Base-by-base conservation (phyloP, 176 grass and related monocot species). In the Avena eriantha region DNA sequence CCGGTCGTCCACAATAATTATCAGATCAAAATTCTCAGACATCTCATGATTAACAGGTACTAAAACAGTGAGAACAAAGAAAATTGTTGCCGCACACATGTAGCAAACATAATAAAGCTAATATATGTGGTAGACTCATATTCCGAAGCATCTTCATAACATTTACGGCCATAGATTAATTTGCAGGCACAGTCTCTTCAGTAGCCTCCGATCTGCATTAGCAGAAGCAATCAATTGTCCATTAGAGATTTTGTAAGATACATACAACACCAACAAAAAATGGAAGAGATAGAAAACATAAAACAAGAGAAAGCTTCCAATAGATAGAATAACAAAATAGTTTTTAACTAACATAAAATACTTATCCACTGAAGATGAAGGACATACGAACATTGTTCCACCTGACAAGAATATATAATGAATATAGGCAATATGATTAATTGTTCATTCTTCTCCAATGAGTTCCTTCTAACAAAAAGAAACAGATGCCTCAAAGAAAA, bases 1-100 rank as follows among this genome's bases (percentile, higher is more conserved):
- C n/a, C 21, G 1, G 3, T 23, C n/a, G 12, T 24, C 59, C 8
- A 47, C 45, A 47, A 67, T 3, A 67, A 54, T 35, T 50, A 68
- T 19, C 35, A 47, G 24, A 85, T 69, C 88, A 89, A 85, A 86
- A 86, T 68, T 89, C 26, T 69, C 11, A 69, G 6, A 66, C 36
- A 80, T 45, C 29, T 45, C 21, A 18, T 18, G 15, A 74, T 47
- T 66, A 64, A 8, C 68, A 75, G 23, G 15, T 57, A 23, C 56
- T 64, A 82, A 73, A 56, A 79, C 18, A 33, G 64, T 0, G 19
- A 53, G 29, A 60, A 56, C 13, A 55, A 21, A 66, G 50, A 29
- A 55, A 75, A 75, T 23, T 80, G 14, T 23, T 56, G 18, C 22
- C 71, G 10, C 61, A 63, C 21, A 66, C 49, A 18, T 68, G 14